phyloP scores from a whole-genome alignment of 371 early-diverging fungal species.

The Apophysomyces trapeziformis region DNA sequence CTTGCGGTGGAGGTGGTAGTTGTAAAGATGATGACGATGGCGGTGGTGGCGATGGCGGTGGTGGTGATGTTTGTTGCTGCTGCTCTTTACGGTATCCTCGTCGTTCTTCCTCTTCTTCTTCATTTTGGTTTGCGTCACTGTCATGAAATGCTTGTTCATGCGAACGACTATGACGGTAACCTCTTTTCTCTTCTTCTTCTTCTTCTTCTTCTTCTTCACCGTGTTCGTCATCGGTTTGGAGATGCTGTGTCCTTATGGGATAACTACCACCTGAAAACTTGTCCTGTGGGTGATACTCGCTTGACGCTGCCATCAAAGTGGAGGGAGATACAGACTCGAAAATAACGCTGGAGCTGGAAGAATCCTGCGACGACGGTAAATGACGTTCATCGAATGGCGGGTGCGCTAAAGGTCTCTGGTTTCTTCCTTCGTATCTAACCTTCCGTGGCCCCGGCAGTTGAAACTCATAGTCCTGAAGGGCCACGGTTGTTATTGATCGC shows the following conservation, averaged over 20 bases:
- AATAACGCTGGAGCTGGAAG: constrained; percentile 8
- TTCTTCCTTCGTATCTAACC: not conserved
- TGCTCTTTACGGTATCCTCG: constrained; percentile 5
- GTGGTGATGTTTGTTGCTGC: not conserved
- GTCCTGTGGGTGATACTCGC: not conserved
- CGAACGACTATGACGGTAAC: not conserved
- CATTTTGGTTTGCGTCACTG: not conserved
- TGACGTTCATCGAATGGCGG: not conserved
- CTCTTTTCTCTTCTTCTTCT: too few relatives aligned
- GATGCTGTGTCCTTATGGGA: not conserved
- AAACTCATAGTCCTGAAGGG: not conserved
- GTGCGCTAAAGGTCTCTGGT: not conserved
- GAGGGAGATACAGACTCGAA: constrained; percentile 12
- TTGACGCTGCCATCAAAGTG: not conserved
- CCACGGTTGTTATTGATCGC: not conserved
- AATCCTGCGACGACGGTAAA: constrained; percentile 7
- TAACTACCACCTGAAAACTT: not conserved
- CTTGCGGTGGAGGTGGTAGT: constrained; percentile 1
- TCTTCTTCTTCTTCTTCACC: not conserved
- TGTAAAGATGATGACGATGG: not conserved
- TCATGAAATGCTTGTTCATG: not conserved
- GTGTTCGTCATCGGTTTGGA: constrained; percentile 2
- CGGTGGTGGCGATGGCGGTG: not conserved
- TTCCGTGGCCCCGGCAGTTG: not conserved
- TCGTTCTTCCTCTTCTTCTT: constrained; percentile 9